phyloP scores from a whole-genome alignment of 768 basidiomycete genomes.

The Suillus brevipes region DNA sequence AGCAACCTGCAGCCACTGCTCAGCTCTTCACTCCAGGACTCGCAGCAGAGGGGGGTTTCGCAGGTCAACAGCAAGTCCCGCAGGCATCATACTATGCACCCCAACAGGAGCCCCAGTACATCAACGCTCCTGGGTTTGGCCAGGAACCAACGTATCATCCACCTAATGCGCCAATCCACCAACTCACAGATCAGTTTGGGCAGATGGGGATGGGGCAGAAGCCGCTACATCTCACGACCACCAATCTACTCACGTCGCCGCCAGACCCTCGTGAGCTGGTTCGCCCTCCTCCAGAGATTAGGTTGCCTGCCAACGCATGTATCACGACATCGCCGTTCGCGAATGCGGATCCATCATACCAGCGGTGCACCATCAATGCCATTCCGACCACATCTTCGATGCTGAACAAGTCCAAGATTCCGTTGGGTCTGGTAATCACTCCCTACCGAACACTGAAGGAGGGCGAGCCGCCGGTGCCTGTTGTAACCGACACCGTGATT shows the following conservation, averaged over 20 bases:
- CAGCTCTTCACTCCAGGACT: constrained; percentile 89
- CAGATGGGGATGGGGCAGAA: constrained; percentile 89
- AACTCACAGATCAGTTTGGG: constrained; percentile 80
- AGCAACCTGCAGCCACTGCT: constrained; percentile 36
- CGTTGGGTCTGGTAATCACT: constrained; percentile 84
- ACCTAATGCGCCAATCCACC: constrained; percentile 47
- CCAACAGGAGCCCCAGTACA: constrained; percentile 42
- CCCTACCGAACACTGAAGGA: constrained; percentile 87
- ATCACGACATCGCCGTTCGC: constrained; percentile 76
- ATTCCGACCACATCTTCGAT: constrained; percentile 89
- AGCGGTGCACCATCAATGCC: constrained; percentile 88
- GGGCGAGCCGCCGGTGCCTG: constrained; percentile 83
- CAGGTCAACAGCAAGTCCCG: constrained; percentile 45
- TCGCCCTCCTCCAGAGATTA: constrained; percentile 84
- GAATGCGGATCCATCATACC: constrained; percentile 89
- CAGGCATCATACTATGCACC: constrained; percentile 54
- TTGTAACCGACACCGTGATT: constrained; percentile 91
- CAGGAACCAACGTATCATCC: constrained; percentile 43
- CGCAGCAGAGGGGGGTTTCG: constrained; percentile 67
- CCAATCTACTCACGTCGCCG: constrained; percentile 90
- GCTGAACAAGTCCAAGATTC: constrained; percentile 86
- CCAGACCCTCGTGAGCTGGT: constrained; percentile 87
- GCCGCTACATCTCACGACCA: constrained; percentile 76
- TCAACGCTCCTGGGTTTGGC: constrained; percentile 45
- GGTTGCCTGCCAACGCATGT: constrained; percentile 81